Conservation (phyloP, 352 stramenopile species). For the Globisporangium acanthophoron region DNA sequence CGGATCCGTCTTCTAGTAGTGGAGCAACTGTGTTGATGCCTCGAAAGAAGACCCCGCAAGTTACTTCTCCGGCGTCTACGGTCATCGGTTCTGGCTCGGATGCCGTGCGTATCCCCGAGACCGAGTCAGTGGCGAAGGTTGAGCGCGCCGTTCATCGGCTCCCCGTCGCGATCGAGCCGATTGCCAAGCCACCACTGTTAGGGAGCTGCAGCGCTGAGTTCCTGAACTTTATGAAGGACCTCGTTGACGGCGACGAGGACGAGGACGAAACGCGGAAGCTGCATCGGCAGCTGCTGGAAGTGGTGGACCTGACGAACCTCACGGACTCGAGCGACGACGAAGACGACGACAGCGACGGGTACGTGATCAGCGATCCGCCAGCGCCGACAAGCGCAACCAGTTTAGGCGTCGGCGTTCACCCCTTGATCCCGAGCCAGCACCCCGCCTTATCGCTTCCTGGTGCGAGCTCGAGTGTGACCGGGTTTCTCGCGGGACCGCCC, state of each 20-base stretch:
- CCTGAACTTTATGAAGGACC: constrained; percentile 41
- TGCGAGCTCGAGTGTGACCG: background rate
- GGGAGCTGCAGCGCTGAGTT: constrained; percentile 39
- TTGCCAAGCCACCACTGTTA: constrained; percentile 15
- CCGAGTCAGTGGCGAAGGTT: background rate
- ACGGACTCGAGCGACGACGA: constrained; percentile 51
- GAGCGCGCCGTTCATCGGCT: background rate
- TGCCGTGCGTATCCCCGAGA: background rate
- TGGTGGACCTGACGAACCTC: constrained; percentile 59
- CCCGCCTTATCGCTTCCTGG: background rate
- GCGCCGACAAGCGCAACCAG: background rate
- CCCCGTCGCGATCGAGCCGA: background rate
- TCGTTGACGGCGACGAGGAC: constrained; percentile 25
- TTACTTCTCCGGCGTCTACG: background rate
- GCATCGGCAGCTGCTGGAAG: constrained; percentile 36
- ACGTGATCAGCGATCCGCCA: constrained; percentile 12
- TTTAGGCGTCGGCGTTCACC: background rate
- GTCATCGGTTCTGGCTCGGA: background rate
- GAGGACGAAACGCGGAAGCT: constrained; percentile 32
- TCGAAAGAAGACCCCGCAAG: constrained; percentile 22
- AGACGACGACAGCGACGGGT: constrained; percentile 19
- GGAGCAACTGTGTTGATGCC: constrained; percentile 11
- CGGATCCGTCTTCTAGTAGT: background rate
- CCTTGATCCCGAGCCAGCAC: constrained; percentile 5
- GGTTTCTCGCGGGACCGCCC: background rate